Percentiles rank a stretch among this genome's conserved stretches.
Conservation (phyloP, 345 rosid species). For the Eutrema heterophyllum region DNA sequence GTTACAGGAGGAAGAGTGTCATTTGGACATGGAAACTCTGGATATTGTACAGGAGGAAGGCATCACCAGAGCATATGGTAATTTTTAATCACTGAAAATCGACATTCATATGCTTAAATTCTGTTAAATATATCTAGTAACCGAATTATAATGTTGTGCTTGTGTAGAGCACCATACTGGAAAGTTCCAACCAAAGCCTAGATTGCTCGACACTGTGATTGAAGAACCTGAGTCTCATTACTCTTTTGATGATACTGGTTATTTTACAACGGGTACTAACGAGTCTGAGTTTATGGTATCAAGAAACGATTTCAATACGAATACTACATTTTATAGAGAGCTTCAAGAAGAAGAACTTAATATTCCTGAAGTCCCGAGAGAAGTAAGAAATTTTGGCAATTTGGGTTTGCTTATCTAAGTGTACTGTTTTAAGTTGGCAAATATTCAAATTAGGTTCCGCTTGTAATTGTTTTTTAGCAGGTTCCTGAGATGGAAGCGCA, state of each 20-base stretch:
- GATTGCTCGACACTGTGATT: slow-evolving; percentile 33
- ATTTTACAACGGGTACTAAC: slow-evolving; percentile 14
- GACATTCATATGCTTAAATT: not conserved
- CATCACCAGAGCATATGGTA: slow-evolving; percentile 25
- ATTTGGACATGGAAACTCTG: slow-evolving; percentile 35
- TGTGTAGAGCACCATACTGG: slow-evolving; percentile 33
- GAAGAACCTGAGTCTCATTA: slow-evolving; percentile 31
- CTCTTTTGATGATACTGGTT: slow-evolving; percentile 26
- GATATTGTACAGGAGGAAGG: slow-evolving; percentile 37
- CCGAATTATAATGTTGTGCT: not conserved
- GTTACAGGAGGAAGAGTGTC: slow-evolving; percentile 33
- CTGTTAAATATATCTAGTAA: not conserved
- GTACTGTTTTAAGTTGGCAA: not conserved
- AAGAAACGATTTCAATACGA: slow-evolving; percentile 3
- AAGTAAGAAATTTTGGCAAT: slow-evolving; percentile 31
- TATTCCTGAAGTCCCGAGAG: slow-evolving; percentile 28
- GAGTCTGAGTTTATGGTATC: slow-evolving; percentile 22
- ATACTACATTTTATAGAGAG: not conserved
- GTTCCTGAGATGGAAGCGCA: slow-evolving; percentile 9
- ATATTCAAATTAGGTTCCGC: not conserved
- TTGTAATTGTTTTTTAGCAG: not conserved
- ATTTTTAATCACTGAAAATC: not conserved
- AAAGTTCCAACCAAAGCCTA: slow-evolving; percentile 47
- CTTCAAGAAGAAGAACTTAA: slow-evolving; percentile 17
- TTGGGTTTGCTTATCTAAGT: not conserved